phyloP scores from a whole-genome alignment of 139 green algal species.

The Gonium pectorale region DNA sequence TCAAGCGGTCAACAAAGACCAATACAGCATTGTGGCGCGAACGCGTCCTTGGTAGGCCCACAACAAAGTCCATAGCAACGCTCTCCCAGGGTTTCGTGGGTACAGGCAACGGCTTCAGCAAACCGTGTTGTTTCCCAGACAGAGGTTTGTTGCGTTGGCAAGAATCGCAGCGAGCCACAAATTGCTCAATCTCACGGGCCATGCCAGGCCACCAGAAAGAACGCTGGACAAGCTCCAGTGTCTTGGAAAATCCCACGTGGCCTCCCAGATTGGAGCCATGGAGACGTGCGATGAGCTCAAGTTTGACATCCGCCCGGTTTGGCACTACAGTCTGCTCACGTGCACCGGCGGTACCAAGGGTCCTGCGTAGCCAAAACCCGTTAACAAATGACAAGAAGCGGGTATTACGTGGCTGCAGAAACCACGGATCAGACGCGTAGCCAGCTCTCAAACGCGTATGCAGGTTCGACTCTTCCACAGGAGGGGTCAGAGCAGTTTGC shows the following conservation, averaged over 20 bases:
- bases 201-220: too few relatives aligned
- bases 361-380: too few relatives aligned
- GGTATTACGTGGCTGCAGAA: too few relatives aligned
- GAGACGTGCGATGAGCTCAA: neutral
- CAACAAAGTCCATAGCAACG: slow-evolving; percentile 60
- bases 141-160: slow-evolving; percentile 54
- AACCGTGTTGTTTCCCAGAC: neutral
- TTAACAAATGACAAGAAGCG: too few relatives aligned
- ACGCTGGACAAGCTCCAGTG: too few relatives aligned
- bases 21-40: slow-evolving; percentile 52
- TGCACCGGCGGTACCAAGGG: too few relatives aligned
- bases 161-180: slow-evolving; percentile 29
- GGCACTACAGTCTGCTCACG: neutral
- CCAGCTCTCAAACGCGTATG: too few relatives aligned
- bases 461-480: too few relatives aligned
- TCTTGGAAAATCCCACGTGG: slow-evolving; percentile 18
- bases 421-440: too few relatives aligned
- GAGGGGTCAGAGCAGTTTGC: too few relatives aligned
- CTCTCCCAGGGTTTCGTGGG: slow-evolving; percentile 48
- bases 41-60: slow-evolving; percentile 29
- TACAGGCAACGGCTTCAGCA: slow-evolving; percentile 53
- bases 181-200: too few relatives aligned
- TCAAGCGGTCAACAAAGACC: slow-evolving; percentile 61
- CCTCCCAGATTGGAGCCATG: slow-evolving; percentile 25
- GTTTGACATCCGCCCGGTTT: neutral